Base-by-base conservation (phyloP, 2,329 filamentous ascomycete species). In the Nigrograna mackinnonii region DNA sequence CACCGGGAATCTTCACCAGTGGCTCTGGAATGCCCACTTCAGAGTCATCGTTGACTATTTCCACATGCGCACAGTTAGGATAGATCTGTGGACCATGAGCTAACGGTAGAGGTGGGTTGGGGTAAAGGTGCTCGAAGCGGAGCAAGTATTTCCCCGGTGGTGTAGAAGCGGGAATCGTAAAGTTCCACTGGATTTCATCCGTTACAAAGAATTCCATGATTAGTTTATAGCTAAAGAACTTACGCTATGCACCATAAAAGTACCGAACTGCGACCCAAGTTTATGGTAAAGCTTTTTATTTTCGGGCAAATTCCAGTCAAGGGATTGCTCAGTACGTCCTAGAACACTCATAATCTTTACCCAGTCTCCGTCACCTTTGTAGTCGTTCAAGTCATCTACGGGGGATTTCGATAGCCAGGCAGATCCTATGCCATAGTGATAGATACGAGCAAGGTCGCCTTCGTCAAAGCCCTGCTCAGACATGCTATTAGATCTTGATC, bases 361-460 rank as follows among this genome's bases (percentile, higher is more conserved):
- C 34, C 34, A 18, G 9, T 35, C 33, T 7, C 44, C 39, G 22
- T 43, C 36, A 7, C 39, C 44, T 11, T 24, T 19, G 31, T 43
- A 47, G 7, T 3, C 19, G 32, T 39, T 18, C 9, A 43, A 21
- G 4, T 28, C 35, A 4, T 39, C 35, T n/a, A 13, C n/a, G 13
- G 17, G 31, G 5, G 31, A 16, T 18, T 28, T 39, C 5, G 22
- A 37, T 22, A 43, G 20, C 36, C 40, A 40, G 13, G 35, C 44
- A 31, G 19, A 35, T 6, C 16, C 35, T n/a, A 40, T 31, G 6
- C 36, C 36, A 13, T 39, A 39, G 16, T 43, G 40, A 22, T 39
- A 43, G 21, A 33, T 33, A 17, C 31, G 31, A 12, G 24, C 24
- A 28, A 28, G 11, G 11, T 28, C 14, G n/a, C n/a, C n/a, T n/a